Evolutionary conservation across 805 yeast species (phyloP), one percentile per base, ranked within the genome.

Genomic region (Kodamaea laetipori): DNA sequence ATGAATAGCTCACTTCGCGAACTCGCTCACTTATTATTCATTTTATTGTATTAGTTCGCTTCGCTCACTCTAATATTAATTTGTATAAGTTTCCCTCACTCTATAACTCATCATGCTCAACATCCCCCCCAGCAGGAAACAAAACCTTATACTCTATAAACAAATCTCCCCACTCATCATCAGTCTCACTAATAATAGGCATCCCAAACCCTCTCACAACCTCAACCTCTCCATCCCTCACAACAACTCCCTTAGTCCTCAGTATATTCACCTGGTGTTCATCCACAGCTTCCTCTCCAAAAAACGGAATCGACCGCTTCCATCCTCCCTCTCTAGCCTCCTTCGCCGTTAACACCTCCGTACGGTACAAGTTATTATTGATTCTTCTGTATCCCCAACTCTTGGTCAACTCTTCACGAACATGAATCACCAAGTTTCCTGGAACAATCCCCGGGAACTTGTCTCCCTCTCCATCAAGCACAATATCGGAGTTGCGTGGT

Each of bases 301-400:
- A 76, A 49, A 81, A 84, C 32, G 73, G 76, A 18, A 94, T 71
- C 4, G 64, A 63, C 43, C 96, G 73, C 28, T 64, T 56, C 99
- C 99, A 94, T 12, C 83, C 88, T 12, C 99, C 99, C 5, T 56
- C 39, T 6, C 80, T 38, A 0, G 97, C 86, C 61, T 94, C 97
- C 42, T 76, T 72, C 39, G 82, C 69, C 2, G 85, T 76, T 23
- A 94, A 60, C 1, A 80, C 82, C 60, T 94, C 98, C 0, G 89
- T 86, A 47, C 98, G 72, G 67, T 83, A 90, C 50, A 94, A 66
- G 55, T 85, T 72, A 49, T 74, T 61, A 27, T 86, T 86, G 47
- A 89, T 76, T 53, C 99, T 77, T 63, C 97, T 77, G 66, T 82
- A 94, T 6, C 99, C 99, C 77, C 88, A 60, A 57, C 86, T 84